Base-by-base conservation (phyloP, 2,329 filamentous ascomycete genomes). In the Fusarium abutilonis region DNA sequence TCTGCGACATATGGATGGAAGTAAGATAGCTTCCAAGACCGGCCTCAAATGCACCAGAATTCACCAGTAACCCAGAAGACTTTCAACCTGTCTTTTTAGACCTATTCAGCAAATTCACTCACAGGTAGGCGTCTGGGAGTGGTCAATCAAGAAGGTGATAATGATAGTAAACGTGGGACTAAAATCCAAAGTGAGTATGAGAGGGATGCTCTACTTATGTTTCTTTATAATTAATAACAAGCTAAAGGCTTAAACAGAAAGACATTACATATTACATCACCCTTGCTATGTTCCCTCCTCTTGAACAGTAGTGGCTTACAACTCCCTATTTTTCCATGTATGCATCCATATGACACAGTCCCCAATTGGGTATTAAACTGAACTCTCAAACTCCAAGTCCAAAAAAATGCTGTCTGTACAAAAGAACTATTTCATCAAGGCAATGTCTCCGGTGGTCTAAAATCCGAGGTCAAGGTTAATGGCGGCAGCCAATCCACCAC, bases 321-420 rank as follows among this genome's bases (percentile, higher is more conserved):
- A 48, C 46, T 41, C 52, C 14, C 32, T 60, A 55, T 49, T 48
- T 41, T 28, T 17, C 34, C 53, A 46, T 38, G 19, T 46, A 50
- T 54, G 17, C 50, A 43, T 47, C 26, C 49, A 54, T 68, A 36
- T 52, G 43, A 46, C 49, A 28, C 31, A 43, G 19, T 4, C 56
- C 50, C 26, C 23, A 39, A 64, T 66, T 64, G 63, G 54, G 36
- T 64, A 64, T 64, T 60, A 52, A 59, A 32, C 21, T 44, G 26
- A 52, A 66, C 45, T 49, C 31, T 42, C 38, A 59, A 66, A 56
- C 59, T 56, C 63, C 63, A 31, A 52, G 53, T 40, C 17, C 17
- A 32, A 49, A 51, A 60, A 52, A 51, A 60, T 60, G 42, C 48
- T 43, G 42, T 43, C 62, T 47, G 40, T 66, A 63, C 52, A 66